phyloP scores from a whole-genome alignment of 768 basidiomycete genomes.

The Chalciporus sphaerocephalus region DNA sequence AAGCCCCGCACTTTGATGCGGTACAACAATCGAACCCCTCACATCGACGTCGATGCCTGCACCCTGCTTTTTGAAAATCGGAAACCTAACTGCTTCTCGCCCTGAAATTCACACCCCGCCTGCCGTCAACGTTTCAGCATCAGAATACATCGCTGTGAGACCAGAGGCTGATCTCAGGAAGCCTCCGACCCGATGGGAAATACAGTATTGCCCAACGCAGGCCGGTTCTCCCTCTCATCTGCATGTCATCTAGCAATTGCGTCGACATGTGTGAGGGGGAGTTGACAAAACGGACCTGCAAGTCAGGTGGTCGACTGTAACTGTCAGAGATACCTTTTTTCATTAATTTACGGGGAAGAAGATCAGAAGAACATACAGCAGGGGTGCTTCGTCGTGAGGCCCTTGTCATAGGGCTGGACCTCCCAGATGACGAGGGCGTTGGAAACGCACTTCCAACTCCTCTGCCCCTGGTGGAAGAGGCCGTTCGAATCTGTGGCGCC shows the following conservation, averaged over 20 bases:
- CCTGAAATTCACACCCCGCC: constrained; percentile 25
- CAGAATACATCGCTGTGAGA: constrained; percentile 2
- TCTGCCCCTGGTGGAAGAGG: constrained; percentile 27
- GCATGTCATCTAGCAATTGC: background rate
- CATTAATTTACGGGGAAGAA: constrained; percentile 27
- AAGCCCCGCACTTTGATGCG: constrained; percentile 25
- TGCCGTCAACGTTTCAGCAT: constrained; percentile 2
- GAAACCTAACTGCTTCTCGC: constrained; percentile 30
- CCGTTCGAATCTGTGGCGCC: constrained; percentile 19
- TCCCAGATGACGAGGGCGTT: constrained; percentile 31
- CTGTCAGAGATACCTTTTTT: constrained; percentile 12
- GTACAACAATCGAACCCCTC: constrained; percentile 11
- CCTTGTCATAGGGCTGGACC: constrained; percentile 33
- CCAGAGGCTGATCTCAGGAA: background rate
- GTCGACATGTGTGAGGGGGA: background rate
- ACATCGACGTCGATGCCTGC: constrained; percentile 14
- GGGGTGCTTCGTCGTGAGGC: constrained; percentile 25
- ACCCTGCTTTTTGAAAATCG: constrained; percentile 29
- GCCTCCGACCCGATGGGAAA: background rate
- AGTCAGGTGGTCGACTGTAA: constrained; percentile 17
- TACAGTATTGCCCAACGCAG: background rate
- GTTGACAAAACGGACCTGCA: background rate
- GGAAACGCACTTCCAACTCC: constrained; percentile 22
- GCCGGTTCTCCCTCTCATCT: background rate
- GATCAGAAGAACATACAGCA: constrained; percentile 19